phyloP scores from a whole-genome alignment of 805 yeast genomes.

The Wickerhamomyces queroliae region DNA sequence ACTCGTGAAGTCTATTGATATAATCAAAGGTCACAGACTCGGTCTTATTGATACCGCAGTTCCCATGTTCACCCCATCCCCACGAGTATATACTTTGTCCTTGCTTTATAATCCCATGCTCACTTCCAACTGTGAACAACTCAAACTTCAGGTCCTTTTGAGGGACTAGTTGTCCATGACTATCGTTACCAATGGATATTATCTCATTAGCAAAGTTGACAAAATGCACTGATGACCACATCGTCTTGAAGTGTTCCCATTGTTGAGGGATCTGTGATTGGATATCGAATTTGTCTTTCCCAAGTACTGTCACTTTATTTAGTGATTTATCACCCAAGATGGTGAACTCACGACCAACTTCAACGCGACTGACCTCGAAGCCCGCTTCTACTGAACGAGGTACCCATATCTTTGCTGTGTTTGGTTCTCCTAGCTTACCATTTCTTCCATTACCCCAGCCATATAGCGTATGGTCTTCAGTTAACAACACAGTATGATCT shows the following conservation, averaged over 20 bases:
- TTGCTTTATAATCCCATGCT: constrained; percentile 59
- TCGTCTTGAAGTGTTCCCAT: constrained; percentile 32
- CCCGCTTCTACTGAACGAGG: constrained; percentile 7
- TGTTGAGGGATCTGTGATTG: neutral
- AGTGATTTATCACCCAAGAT: constrained; percentile 22
- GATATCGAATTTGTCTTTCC: constrained; percentile 28
- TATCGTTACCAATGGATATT: constrained; percentile 64
- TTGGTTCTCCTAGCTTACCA: constrained; percentile 40
- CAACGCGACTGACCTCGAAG: constrained; percentile 1
- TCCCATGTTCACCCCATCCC: constrained; percentile 99
- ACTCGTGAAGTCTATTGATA: constrained; percentile 29
- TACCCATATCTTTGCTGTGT: constrained; percentile 7
- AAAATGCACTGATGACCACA: constrained; percentile 81
- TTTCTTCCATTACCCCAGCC: constrained; percentile 71
- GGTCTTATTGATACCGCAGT: constrained; percentile 52
- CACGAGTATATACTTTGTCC: constrained; percentile 50
- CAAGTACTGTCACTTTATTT: constrained; percentile 22
- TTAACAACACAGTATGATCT: constrained; percentile 36
- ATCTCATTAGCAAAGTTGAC: constrained; percentile 23
- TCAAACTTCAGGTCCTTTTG: constrained; percentile 1
- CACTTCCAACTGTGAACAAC: constrained; percentile 63
- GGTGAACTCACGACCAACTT: constrained; percentile 57
- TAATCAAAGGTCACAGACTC: constrained; percentile 26
- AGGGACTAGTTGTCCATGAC: constrained; percentile 60
- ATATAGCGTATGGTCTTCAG: constrained; percentile 36